Evolutionary conservation across 371 early-diverging fungal species (phyloP).

Genomic region (Mortierella sp.): DNA sequence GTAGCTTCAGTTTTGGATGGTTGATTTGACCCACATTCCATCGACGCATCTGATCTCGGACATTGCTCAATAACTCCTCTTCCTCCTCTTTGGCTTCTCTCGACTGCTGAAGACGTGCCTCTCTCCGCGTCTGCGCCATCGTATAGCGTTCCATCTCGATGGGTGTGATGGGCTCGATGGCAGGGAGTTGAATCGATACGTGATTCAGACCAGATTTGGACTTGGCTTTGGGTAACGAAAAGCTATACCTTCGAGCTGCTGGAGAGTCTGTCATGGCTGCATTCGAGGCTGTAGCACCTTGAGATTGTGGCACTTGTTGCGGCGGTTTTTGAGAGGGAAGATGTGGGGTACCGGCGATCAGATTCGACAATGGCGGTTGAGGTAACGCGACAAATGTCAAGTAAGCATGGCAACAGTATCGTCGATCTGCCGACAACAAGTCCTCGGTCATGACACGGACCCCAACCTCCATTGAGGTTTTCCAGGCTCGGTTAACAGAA

Average conservation of each 20-base stretch:
- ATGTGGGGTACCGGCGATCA: slow-evolving; percentile 59
- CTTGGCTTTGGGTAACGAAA: slow-evolving; percentile 32
- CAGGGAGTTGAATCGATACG: slow-evolving; percentile 33
- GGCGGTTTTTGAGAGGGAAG: slow-evolving; percentile 55
- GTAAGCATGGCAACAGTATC: slow-evolving; percentile 78
- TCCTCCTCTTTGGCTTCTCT: slow-evolving; percentile 27
- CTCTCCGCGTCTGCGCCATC: slow-evolving; percentile 36
- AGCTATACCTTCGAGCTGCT: slow-evolving; percentile 44
- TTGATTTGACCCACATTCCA: slow-evolving; percentile 42
- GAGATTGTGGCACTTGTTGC: slow-evolving; percentile 60
- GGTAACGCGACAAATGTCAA: slow-evolving; percentile 79
- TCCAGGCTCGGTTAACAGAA: slow-evolving; percentile 77
- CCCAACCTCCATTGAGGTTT: slow-evolving; percentile 80
- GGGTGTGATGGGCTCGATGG: slow-evolving; percentile 39
- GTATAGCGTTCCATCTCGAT: slow-evolving; percentile 41
- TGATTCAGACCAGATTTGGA: slow-evolving; percentile 8
- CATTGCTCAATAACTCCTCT: slow-evolving; percentile 29
- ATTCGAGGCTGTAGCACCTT: slow-evolving; percentile 10
- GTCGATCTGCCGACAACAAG: slow-evolving; percentile 65
- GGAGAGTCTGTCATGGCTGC: slow-evolving; percentile 30
- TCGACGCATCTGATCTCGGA: slow-evolving; percentile 41
- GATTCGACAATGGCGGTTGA: slow-evolving; percentile 48
- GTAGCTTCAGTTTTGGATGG: slow-evolving; percentile 33
- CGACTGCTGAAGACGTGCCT: slow-evolving; percentile 30
- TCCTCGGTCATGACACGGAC: slow-evolving; percentile 79